Percentiles rank a stretch among this genome's conserved stretches.
phyloP scores from a whole-genome alignment of 2,329 filamentous ascomycete species.

The Colletotrichum camelliae region DNA sequence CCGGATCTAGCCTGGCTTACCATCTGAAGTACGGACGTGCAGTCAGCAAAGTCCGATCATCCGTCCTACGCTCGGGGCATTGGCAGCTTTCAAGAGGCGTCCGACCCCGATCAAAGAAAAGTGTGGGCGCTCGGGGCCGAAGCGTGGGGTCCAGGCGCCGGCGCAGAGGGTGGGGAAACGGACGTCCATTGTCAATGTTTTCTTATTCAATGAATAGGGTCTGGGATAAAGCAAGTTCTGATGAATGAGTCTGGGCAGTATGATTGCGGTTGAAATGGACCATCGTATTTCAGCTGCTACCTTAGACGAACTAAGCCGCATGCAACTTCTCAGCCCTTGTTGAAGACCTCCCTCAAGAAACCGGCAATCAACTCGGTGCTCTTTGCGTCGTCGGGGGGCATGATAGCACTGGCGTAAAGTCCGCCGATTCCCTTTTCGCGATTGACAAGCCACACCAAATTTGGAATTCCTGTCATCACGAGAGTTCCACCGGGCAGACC shows the following conservation, averaged over 20 bases:
- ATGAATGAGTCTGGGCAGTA: not conserved
- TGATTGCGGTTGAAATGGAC: too few relatives aligned
- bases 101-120: not conserved
- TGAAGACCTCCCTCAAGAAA: not conserved
- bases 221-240: not conserved
- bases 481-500: not conserved
- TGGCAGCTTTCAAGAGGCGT: not conserved
- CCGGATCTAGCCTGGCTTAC: not conserved
- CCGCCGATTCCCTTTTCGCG: not conserved
- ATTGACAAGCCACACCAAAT: not conserved
- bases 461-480: not conserved
- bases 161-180: not conserved
- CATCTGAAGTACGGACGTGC: not conserved
- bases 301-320: not conserved
- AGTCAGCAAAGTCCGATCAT: not conserved
- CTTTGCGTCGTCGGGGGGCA: not conserved
- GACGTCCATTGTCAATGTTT: not conserved
- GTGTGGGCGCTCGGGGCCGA: not conserved
- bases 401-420: constrained; percentile 23
- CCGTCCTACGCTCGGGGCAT: not conserved
- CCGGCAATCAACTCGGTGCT: not conserved
- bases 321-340: not conserved
- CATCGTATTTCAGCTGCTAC: not conserved
- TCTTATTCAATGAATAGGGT: too few relatives aligned
- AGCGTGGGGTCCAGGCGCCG: not conserved